phyloP scores from a whole-genome alignment of 768 basidiomycete genomes.

The Trametes gibbosa region DNA sequence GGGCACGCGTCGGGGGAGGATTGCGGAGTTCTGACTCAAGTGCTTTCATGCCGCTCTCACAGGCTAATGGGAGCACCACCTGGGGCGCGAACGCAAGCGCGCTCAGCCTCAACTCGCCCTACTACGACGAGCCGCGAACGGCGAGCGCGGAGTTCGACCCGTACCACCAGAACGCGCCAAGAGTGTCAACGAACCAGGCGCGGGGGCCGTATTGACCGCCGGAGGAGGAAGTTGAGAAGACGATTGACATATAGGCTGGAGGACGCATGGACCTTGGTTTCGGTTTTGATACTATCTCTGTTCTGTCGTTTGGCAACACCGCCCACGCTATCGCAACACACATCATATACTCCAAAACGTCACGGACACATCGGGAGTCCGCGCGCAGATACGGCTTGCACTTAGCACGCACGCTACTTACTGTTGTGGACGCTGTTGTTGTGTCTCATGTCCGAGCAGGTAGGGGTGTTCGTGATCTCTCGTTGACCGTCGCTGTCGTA shows the following conservation, averaged over 20 bases:
- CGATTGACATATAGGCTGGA: neutral
- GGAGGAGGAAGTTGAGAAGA: neutral
- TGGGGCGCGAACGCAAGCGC: constrained; percentile 53
- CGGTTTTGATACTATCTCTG: constrained; percentile 1
- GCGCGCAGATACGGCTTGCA: neutral
- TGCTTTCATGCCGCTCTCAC: constrained; percentile 69
- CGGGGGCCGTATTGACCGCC: constrained; percentile 13
- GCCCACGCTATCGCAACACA: constrained; percentile 15
- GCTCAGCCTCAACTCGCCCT: constrained; percentile 41
- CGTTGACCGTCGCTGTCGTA: neutral
- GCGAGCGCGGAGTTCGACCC: constrained; percentile 38
- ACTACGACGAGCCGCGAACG: constrained; percentile 34
- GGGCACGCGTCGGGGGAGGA: constrained; percentile 28
- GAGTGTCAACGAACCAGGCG: constrained; percentile 26
- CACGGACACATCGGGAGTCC: neutral
- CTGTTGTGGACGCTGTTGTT: neutral
- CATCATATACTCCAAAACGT: neutral
- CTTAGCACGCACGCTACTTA: neutral
- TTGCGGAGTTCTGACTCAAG: constrained; percentile 59
- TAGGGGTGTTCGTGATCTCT: neutral
- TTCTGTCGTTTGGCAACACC: constrained; percentile 3
- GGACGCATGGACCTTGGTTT: constrained; percentile 21
- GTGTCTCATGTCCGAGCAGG: neutral
- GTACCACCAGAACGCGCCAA: constrained; percentile 30
- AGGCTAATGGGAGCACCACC: constrained; percentile 53